phyloP scores from a whole-genome alignment of 805 yeast species.

The Sporopachydermia quercuum region DNA sequence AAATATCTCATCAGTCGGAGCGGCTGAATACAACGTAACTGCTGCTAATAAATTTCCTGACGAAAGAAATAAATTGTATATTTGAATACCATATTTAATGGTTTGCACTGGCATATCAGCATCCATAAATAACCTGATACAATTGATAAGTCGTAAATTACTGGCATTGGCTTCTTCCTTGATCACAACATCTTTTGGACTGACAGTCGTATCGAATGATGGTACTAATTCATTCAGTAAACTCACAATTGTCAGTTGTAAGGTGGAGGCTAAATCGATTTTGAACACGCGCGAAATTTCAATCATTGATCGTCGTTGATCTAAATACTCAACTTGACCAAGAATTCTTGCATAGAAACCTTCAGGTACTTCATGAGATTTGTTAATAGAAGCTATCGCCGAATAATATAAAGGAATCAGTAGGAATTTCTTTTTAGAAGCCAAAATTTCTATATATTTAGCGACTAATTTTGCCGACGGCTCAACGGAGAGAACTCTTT shows the following conservation, averaged over 20 bases:
- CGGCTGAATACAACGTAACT: not conserved
- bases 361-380: not conserved
- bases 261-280: not conserved
- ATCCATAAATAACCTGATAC: not conserved
- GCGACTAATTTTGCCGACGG: not conserved
- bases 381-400: not conserved
- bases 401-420: not conserved
- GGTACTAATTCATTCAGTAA: constrained; percentile 1
- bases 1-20: not conserved
- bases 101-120: not conserved
- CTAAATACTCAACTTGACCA: not conserved
- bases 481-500: not conserved
- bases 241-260: not conserved
- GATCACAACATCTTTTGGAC: not conserved
- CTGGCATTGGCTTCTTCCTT: not conserved
- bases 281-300: not conserved
- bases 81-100: not conserved
- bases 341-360: not conserved
- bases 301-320: not conserved
- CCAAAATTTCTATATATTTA: not conserved
- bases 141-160: constrained; percentile 1
- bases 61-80: not conserved
- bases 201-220: not conserved
- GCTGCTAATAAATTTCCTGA: not conserved
- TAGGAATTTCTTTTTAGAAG: not conserved